A percentile compares a stretch with the other conserved stretches of the same genome.
Evolutionary conservation across 2,329 filamentous ascomycete genomes (phyloP).

Genomic region (Fusarium oxysporum): DNA sequence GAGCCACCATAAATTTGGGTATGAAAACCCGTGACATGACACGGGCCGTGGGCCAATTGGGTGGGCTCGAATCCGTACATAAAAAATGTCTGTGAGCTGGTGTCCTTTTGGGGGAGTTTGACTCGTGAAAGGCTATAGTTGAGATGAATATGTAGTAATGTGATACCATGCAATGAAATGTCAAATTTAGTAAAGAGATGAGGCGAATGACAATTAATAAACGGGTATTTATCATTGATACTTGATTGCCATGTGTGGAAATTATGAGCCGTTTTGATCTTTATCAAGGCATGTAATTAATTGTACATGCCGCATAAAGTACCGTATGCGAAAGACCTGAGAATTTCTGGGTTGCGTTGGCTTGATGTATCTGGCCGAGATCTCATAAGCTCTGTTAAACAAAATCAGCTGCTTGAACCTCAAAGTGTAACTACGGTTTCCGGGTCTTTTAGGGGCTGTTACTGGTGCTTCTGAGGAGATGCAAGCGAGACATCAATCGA

Average conservation of each 20-base stretch:
- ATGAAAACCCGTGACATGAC: conserved; percentile 42
- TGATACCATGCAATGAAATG: neutral
- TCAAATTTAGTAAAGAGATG: neutral
- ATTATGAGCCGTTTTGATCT: neutral
- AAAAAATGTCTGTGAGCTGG: conserved; percentile 15
- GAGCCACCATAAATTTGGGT: conserved; percentile 10
- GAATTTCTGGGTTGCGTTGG: neutral
- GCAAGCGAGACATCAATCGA: conserved; percentile 39
- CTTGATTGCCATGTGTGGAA: neutral
- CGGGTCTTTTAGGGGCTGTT: neutral
- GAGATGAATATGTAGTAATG: no score
- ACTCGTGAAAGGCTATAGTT: neutral
- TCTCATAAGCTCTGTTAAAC: neutral
- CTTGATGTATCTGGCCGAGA: neutral
- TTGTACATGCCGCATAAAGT: neutral
- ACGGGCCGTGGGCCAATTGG: conserved; percentile 21
- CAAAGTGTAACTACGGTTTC: neutral
- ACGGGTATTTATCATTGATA: neutral
- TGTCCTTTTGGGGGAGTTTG: neutral
- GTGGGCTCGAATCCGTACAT: conserved; percentile 15
- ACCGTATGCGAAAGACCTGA: neutral
- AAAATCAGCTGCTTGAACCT: neutral
- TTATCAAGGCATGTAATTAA: neutral
- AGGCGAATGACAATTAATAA: neutral
- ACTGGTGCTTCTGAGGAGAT: conserved; percentile 15